Evolutionary conservation across 805 yeast genomes (phyloP).

Genomic region (Metahyphopichia silvanorum): DNA sequence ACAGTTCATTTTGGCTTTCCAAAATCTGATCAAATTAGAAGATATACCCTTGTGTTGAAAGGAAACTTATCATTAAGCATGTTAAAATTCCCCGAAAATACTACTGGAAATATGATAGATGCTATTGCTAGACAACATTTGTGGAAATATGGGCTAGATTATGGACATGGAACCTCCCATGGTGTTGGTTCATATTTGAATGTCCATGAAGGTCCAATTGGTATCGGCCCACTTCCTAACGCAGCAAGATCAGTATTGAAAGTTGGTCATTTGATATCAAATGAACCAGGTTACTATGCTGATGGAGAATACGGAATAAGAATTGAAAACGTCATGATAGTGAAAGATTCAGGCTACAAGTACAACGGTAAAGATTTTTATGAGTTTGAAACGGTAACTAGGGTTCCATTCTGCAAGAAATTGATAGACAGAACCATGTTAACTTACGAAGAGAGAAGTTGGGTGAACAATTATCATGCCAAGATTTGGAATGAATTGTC

Average conservation of each 20-base stretch:
- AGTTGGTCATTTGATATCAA: conserved; percentile 54
- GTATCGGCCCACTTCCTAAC: conserved; percentile 54
- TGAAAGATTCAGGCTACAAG: conserved; percentile 35
- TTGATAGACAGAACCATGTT: conserved; percentile 64
- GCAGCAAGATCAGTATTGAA: conserved; percentile 43
- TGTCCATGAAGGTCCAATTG: conserved; percentile 64
- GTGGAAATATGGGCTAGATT: conserved; percentile 57
- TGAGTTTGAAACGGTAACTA: conserved; percentile 79
- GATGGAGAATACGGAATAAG: conserved; percentile 60
- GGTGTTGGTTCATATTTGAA: conserved; percentile 61
- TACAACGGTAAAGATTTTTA: conserved; percentile 57
- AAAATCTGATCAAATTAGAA: conserved; percentile 39
- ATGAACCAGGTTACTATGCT: conserved; percentile 64
- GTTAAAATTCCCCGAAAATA: conserved; percentile 52
- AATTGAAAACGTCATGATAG: conserved; percentile 49
- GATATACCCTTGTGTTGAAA: conserved; percentile 57
- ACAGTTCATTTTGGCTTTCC: conserved; percentile 55
- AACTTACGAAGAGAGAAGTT: conserved; percentile 54
- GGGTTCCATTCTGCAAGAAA: conserved; percentile 78
- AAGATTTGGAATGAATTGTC: conserved; percentile 51
- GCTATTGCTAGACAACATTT: conserved; percentile 55
- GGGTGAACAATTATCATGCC: conserved; percentile 69
- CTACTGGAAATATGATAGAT: conserved; percentile 54
- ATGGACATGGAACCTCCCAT: conserved; percentile 64
- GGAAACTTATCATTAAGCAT: conserved; percentile 51